Percentiles rank a stretch among this genome's conserved stretches.
These are phyloP conservation scores for Pseudogymnoascus sp. DNA, from an alignment of 2,329 filamentous ascomycete genomes.

Conservation along the genomic window DNA sequence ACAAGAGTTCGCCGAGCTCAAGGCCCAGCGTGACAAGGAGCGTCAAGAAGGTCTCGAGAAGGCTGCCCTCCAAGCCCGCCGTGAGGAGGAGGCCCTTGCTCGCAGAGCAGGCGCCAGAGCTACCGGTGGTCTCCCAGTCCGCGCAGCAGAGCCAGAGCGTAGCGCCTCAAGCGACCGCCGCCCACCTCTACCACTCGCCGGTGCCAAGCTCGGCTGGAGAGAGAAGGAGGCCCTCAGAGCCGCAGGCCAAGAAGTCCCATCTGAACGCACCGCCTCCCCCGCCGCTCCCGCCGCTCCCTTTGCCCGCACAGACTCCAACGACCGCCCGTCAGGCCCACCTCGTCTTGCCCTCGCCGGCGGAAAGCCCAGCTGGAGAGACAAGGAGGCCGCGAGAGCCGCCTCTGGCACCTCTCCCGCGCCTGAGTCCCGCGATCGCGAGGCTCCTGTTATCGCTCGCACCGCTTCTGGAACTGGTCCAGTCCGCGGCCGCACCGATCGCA, in stretches of 20 bases:
- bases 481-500: slow-evolving; percentile 38
- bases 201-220: slow-evolving; percentile 62
- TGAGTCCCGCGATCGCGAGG: slow-evolving; percentile 19
- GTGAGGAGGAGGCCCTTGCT: slow-evolving; percentile 82
- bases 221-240: slow-evolving; percentile 56
- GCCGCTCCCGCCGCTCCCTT: slow-evolving; percentile 24
- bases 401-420: slow-evolving; percentile 23
- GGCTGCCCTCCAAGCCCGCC: slow-evolving; percentile 64
- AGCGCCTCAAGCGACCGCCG: slow-evolving; percentile 44
- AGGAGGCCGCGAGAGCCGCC: slow-evolving; percentile 43
- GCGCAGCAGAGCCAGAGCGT: slow-evolving; percentile 35
- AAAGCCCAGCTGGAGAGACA: slow-evolving; percentile 52
- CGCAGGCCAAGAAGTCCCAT: slow-evolving; percentile 27
- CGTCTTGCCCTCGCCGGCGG: slow-evolving; percentile 47
- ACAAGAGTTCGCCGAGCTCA: slow-evolving; percentile 58
- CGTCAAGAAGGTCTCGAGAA: slow-evolving; percentile 61
- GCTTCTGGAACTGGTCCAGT: slow-evolving; percentile 36
- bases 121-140: slow-evolving; percentile 31
- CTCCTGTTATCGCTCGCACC: slow-evolving; percentile 20
- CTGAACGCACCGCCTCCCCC: slow-evolving; percentile 29
- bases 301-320: slow-evolving; percentile 37
- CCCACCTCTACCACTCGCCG: slow-evolving; percentile 54
- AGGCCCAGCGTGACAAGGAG: slow-evolving; percentile 59
- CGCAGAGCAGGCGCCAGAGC: slow-evolving; percentile 62
- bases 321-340: slow-evolving; percentile 43